Evolutionary conservation across 2,329 filamentous ascomycete species (phyloP).

Genomic region (Neofusicoccum cordaticola): DNA sequence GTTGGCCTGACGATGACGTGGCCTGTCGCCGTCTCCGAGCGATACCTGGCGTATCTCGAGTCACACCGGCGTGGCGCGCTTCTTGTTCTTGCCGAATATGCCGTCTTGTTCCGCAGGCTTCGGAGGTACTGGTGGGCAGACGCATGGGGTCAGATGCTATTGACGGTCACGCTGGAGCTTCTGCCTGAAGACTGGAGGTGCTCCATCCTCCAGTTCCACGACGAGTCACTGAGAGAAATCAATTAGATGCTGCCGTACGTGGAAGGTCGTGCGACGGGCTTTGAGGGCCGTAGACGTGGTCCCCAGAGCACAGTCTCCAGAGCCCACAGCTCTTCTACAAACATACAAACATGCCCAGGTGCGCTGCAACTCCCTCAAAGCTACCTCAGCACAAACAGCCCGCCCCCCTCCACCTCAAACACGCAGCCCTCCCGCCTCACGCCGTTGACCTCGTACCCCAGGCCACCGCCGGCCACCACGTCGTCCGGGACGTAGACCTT

Average conservation of each 20-base stretch:
- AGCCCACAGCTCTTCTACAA: no score
- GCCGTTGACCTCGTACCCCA: background rate
- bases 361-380: background rate
- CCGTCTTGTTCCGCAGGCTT: background rate
- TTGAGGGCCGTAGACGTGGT: no score
- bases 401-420: background rate
- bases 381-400: background rate
- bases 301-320: no score
- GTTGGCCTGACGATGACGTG: background rate
- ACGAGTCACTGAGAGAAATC: background rate
- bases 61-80: background rate
- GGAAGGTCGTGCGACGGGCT: no score
- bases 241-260: background rate
- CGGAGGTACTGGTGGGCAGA: background rate
- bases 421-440: background rate
- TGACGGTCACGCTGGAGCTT: background rate
- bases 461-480: no score
- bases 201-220: background rate
- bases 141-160: background rate
- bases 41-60: background rate
- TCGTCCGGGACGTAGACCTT: no score
- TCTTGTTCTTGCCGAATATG: background rate
- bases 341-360: no score
- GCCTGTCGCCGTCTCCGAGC: background rate
- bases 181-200: background rate